phyloP scores from a whole-genome alignment of 352 stramenopile genomes.

The Pythium aristosporum region DNA sequence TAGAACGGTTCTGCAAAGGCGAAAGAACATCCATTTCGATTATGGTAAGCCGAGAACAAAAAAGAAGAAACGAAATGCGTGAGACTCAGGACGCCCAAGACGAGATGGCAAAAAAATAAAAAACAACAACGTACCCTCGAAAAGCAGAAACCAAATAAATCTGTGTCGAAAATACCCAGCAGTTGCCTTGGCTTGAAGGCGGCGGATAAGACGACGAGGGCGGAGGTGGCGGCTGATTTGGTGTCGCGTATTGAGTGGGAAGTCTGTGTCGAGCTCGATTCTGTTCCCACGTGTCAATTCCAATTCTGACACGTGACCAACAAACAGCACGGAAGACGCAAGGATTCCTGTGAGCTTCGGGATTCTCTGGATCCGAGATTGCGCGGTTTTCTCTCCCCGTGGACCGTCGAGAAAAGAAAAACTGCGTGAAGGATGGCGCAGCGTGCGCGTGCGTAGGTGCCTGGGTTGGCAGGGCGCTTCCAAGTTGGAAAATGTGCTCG shows the following conservation, averaged over 20 bases:
- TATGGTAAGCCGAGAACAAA: not conserved
- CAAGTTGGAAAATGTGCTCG: constrained; percentile 30
- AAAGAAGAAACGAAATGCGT: not conserved
- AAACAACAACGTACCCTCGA: not conserved
- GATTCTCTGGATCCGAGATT: not conserved
- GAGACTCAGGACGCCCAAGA: constrained; percentile 7
- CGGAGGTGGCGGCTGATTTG: not conserved
- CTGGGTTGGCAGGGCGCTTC: not conserved
- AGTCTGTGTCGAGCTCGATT: constrained; percentile 15
- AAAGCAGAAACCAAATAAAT: not conserved
- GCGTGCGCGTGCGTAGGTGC: not conserved
- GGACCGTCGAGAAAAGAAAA: constrained; percentile 1
- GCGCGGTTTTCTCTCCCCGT: constrained; percentile 13
- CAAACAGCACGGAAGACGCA: not conserved
- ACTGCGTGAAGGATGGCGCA: not conserved
- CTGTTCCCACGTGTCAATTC: constrained; percentile 4
- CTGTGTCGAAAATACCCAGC: constrained; percentile 9
- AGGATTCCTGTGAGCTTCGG: not conserved
- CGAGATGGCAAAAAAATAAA: not conserved
- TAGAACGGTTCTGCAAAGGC: constrained; percentile 19
- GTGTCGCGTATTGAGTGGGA: not conserved
- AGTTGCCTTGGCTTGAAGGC: not conserved
- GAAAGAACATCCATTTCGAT: constrained; percentile 6
- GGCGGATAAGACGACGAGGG: constrained; percentile 8
- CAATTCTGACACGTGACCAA: not conserved